These are phyloP conservation scores for Leccinum solheimii DNA, from an alignment of 1,284 basidiomycete species.

Conservation along the genomic window DNA sequence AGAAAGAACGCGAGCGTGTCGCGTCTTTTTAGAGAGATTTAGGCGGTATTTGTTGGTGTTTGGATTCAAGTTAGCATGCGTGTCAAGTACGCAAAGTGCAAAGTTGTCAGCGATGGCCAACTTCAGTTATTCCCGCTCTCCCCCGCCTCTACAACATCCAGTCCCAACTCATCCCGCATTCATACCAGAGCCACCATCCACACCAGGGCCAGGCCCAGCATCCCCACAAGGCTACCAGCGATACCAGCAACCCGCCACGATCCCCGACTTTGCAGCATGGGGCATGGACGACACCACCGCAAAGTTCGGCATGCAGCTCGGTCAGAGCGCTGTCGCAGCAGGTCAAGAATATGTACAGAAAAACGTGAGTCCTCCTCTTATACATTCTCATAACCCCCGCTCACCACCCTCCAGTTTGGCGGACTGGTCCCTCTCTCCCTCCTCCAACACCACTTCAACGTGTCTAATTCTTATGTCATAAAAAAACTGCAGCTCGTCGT, in stretches of 20 bases:
- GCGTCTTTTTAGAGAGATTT: conserved; percentile 24
- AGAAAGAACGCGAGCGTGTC: not conserved
- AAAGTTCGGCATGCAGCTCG: conserved; percentile 96
- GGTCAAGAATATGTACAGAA: conserved; percentile 96
- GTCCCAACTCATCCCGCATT: conserved; percentile 89
- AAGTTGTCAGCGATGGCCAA: conserved; percentile 33
- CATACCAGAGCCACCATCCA: conserved; percentile 85
- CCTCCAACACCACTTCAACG: conserved; percentile 95
- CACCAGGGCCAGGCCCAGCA: conserved; percentile 49
- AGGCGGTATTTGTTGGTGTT: conserved; percentile 28
- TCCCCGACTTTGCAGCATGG: conserved; percentile 69
- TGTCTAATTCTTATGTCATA: conserved; percentile 95
- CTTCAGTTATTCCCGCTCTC: conserved; percentile 55
- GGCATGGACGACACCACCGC: conserved; percentile 92
- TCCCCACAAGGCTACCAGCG: conserved; percentile 78
- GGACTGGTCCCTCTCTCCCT: conserved; percentile 74
- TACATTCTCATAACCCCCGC: not conserved
- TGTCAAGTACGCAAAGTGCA: not conserved
- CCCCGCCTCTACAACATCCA: conserved; percentile 84
- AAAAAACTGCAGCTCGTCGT: conserved; percentile 88
- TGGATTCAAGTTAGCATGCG: conserved; percentile 7
- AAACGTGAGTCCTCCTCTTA: conserved; percentile 61
- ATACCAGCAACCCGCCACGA: conserved; percentile 44
- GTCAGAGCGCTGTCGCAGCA: conserved; percentile 87
- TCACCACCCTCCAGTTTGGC: conserved; percentile 58